A percentile compares a stretch with the other conserved stretches of the same genome.
phyloP scores from a whole-genome alignment of 495 filamentous ascomycete genomes.

The Trichoderma gamsii region DNA sequence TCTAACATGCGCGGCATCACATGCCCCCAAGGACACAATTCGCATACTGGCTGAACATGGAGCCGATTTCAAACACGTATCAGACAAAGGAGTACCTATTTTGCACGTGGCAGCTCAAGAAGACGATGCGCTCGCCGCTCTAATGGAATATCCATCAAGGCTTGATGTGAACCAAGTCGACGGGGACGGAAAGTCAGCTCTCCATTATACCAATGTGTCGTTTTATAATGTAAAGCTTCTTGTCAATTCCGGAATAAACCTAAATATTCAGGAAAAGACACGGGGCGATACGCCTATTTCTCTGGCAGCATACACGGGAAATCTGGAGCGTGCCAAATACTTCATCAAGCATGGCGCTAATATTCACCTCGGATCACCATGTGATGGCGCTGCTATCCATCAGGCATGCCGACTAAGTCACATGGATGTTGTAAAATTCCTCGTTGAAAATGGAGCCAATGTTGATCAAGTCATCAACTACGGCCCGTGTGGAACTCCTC shows the following conservation, averaged over 20 bases:
- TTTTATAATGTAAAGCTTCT: conserved; percentile 16
- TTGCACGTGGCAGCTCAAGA: background rate
- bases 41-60: conserved; percentile 14
- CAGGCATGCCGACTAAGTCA: conserved; percentile 3
- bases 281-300: conserved; percentile 14
- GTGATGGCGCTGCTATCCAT: conserved; percentile 18
- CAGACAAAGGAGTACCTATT: background rate
- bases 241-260: conserved; percentile 17
- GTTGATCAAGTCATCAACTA: conserved; percentile 17
- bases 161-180: conserved; percentile 14
- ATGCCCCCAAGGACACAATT: conserved; percentile 9
- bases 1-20: conserved; percentile 14
- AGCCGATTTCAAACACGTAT: conserved; percentile 10
- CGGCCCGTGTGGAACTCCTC: conserved; percentile 18
- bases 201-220: background rate
- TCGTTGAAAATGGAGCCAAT: conserved; percentile 21
- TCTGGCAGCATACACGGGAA: background rate
- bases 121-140: background rate
- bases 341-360: conserved; percentile 14
- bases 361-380: conserved; percentile 11
- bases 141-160: background rate
- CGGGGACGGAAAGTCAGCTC: conserved; percentile 12
- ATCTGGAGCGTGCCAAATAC: background rate
- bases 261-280: conserved; percentile 17
- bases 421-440: conserved; percentile 15